A percentile compares a stretch with the other conserved stretches of the same genome.
phyloP scores from a whole-genome alignment of 345 rosid species.

The Camelina laxa region DNA sequence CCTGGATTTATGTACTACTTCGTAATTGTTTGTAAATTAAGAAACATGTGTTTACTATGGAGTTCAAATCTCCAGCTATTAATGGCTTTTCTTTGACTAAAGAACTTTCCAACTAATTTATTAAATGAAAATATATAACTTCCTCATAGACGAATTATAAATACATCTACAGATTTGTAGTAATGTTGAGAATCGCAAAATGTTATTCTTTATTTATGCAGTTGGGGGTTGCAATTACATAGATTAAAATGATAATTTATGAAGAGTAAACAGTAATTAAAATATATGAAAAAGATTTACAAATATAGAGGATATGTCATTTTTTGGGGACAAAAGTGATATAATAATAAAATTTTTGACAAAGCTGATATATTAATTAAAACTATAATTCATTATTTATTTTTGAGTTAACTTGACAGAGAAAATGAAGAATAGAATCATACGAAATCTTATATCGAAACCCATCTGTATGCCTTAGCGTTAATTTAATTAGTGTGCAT shows the following conservation, averaged over 20 bases:
- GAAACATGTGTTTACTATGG: conserved; percentile 11
- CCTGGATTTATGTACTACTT: conserved; percentile 15
- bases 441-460: neutral
- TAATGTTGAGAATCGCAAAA: conserved; percentile 34
- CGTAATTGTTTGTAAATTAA: conserved; percentile 20
- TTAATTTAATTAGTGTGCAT: too few relatives aligned
- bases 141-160: conserved; percentile 3
- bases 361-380: too few relatives aligned
- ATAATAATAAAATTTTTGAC: too few relatives aligned
- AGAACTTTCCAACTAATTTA: conserved; percentile 40
- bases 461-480: neutral
- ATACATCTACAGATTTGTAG: conserved; percentile 28
- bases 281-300: conserved; percentile 19
- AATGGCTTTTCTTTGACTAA: conserved; percentile 45
- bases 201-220: conserved; percentile 26
- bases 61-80: conserved; percentile 32
- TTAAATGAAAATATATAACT: conserved; percentile 31
- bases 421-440: neutral
- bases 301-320: conserved; percentile 10
- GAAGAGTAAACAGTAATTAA: conserved; percentile 30
- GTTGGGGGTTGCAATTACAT: conserved; percentile 41
- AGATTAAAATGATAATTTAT: conserved; percentile 24
- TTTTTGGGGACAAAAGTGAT: too few relatives aligned
- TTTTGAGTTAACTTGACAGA: neutral
- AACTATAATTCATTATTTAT: neutral